A percentile compares a stretch with the other conserved stretches of the same genome.
Evolutionary conservation across 2,329 filamentous ascomycete genomes (phyloP).

Genomic region (Microthyrium microscopicum): DNA sequence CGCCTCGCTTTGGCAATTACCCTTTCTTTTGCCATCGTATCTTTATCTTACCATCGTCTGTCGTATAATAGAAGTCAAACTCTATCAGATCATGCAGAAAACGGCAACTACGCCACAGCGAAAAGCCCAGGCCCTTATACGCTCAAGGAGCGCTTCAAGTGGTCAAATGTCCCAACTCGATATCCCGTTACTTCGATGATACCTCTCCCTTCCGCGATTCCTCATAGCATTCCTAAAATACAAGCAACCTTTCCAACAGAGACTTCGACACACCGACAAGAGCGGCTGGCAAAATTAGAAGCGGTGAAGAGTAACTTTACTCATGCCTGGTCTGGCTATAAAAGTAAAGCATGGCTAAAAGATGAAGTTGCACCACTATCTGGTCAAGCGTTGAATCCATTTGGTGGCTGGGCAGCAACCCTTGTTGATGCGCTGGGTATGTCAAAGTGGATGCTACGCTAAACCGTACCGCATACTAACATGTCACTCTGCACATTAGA

Average conservation of each 20-base stretch:
- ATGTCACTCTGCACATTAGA: conserved; percentile 59
- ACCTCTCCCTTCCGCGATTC: background rate
- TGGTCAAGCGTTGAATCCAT: conserved; percentile 29
- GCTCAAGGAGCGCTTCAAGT: no score
- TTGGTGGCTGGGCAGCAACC: conserved; percentile 41
- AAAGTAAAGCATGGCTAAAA: conserved; percentile 33
- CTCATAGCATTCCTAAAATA: background rate
- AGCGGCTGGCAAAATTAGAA: conserved; percentile 14
- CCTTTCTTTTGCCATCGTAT: no score
- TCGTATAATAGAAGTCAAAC: no score
- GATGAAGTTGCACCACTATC: conserved; percentile 36
- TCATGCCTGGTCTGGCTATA: conserved; percentile 33
- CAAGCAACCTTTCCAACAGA: conserved; percentile 1
- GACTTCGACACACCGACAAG: background rate
- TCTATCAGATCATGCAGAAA: no score
- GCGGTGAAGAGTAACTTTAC: conserved; percentile 21
- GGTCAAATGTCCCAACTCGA: no score
- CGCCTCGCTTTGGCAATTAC: no score
- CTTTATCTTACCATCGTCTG: no score
- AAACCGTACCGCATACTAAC: conserved; percentile 27
- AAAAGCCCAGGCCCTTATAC: no score
- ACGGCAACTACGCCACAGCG: no score
- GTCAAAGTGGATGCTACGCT: conserved; percentile 26
- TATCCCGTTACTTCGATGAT: conserved; percentile 1
- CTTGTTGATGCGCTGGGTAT: conserved; percentile 49